Evolutionary conservation across 1,284 basidiomycete species (phyloP), one percentile per base, ranked within the genome.

Genomic region (Cutaneotrichosporon dermatis): DNA sequence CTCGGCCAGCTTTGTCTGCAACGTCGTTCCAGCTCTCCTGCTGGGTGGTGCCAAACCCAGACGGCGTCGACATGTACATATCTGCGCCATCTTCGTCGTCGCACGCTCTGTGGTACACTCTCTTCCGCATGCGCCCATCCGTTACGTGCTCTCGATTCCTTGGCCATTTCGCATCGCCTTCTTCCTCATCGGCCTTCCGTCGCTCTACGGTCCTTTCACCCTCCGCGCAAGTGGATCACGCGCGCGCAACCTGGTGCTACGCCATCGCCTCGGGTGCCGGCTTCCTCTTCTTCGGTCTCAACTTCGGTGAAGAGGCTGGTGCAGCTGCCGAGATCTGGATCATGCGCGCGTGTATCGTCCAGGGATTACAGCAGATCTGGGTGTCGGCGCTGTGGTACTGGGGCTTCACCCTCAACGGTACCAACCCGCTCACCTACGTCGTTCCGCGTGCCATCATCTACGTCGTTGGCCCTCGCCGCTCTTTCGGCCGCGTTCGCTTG

Each of bases 1-100:
- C 69, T 89, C 43, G 92, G 91, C 53, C 91, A 92, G 81, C 84
- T 86, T 61, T 83, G 64, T 66, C 57, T 48, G 67, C 65, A 25
- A 92, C 91, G n/a, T 93, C 91, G 73, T 95, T 94, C 85, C 92
- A 95, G 79, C 88, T 94, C 69, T 92, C 90, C 80, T 94, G 35
- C 82, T 94, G 41, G 88, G 89, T 25, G 92, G 92, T 57, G 85
- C 87, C 69, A 92, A 90, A 69, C 90, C 86, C 86, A 91, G 72
- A 84, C 86, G 60, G 82, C 68, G 67, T 89, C 39, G 88, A 92
- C 72, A 83, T 93, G n/a, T 95, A 94, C 73, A 89, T 94, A 85
- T 95, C 34, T 89, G 91, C 58, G 85, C 83, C 39, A 77, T 95
- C 65, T 94, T 94, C 82, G 80, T 92, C 48, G 89, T 85, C 10